Percentiles rank a stretch among this genome's conserved stretches.
phyloP scores from a whole-genome alignment of 108 stramenopile species.

The Craspedostauros australis region DNA sequence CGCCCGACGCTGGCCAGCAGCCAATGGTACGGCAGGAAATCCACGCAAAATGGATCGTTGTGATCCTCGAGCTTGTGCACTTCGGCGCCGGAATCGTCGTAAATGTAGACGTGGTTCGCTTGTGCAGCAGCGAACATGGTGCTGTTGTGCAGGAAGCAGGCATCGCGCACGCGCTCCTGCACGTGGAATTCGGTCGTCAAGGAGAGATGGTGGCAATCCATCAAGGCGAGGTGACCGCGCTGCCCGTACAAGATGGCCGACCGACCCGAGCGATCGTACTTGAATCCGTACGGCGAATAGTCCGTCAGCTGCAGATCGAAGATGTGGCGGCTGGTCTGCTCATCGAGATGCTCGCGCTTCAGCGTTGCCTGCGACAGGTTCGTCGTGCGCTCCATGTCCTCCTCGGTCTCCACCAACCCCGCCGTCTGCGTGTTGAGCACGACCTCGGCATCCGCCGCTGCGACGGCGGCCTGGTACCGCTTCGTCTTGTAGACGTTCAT shows the following conservation, averaged over 20 bases:
- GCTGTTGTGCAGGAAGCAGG: constrained; percentile 90
- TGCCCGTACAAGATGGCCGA: constrained; percentile 47
- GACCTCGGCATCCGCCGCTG: constrained; percentile 62
- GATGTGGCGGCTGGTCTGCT: constrained; percentile 59
- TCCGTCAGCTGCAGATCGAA: constrained; percentile 60
- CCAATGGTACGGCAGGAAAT: constrained; percentile 98
- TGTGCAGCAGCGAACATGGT: constrained; percentile 93
- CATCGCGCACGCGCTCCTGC: constrained; percentile 81
- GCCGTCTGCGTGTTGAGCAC: constrained; percentile 58
- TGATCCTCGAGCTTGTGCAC: constrained; percentile 87
- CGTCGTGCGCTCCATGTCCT: constrained; percentile 74
- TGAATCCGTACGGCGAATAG: constrained; percentile 56
- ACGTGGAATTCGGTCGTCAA: constrained; percentile 74
- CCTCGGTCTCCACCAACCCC: constrained; percentile 67
- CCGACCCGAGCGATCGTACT: constrained; percentile 80
- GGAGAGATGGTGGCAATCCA: constrained; percentile 65
- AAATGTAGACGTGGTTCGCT: constrained; percentile 92
- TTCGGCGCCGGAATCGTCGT: constrained; percentile 92
- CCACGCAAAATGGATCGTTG: constrained; percentile 70
- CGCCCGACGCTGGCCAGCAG: constrained; percentile 85
- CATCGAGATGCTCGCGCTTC: constrained; percentile 49
- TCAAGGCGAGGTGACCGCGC: constrained; percentile 72
- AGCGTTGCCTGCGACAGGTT: constrained; percentile 54
- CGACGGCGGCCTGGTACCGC: constrained; percentile 70
- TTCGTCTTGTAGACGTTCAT: constrained; percentile 40